Conservation (phyloP, 1,284 basidiomycete genomes). For the Marasmius fiardii region DNA sequence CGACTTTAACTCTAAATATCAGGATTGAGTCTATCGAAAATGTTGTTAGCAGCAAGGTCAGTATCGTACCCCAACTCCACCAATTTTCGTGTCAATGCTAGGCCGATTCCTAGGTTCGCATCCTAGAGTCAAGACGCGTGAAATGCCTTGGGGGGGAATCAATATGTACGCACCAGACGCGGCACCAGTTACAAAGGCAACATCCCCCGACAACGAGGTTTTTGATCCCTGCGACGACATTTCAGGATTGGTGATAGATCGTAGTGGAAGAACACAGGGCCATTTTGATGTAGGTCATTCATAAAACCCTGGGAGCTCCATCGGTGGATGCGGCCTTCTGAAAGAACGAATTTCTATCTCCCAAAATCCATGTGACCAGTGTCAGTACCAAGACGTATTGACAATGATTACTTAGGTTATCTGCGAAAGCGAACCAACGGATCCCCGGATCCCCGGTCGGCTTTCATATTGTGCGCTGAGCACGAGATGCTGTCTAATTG, state of each 20-base stretch:
- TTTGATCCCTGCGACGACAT: background rate
- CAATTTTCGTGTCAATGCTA: conserved; percentile 6
- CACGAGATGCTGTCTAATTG: too few species aligned
- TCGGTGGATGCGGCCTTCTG: too few species aligned
- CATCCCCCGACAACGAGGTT: conserved; percentile 11
- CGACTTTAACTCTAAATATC: conserved; percentile 13
- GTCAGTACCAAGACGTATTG: too few species aligned
- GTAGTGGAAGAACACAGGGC: background rate
- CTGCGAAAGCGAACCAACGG: too few species aligned
- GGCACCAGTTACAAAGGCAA: conserved; percentile 20
- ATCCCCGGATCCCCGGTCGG: too few species aligned
- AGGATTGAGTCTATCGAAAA: background rate
- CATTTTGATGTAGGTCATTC: too few species aligned
- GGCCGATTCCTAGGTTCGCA: conserved; percentile 5
- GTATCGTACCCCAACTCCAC: conserved; percentile 6
- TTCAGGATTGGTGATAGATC: background rate
- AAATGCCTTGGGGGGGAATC: background rate
- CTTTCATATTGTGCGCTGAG: too few species aligned
- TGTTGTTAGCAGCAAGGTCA: background rate
- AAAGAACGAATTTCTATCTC: too few species aligned
- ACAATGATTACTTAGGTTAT: too few species aligned
- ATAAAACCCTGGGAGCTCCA: too few species aligned
- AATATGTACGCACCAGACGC: conserved; percentile 15
- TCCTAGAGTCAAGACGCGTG: conserved; percentile 10
- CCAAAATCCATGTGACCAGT: too few species aligned